Conservation (phyloP, 441 rosid species). For the Capsella rubella region DNA sequence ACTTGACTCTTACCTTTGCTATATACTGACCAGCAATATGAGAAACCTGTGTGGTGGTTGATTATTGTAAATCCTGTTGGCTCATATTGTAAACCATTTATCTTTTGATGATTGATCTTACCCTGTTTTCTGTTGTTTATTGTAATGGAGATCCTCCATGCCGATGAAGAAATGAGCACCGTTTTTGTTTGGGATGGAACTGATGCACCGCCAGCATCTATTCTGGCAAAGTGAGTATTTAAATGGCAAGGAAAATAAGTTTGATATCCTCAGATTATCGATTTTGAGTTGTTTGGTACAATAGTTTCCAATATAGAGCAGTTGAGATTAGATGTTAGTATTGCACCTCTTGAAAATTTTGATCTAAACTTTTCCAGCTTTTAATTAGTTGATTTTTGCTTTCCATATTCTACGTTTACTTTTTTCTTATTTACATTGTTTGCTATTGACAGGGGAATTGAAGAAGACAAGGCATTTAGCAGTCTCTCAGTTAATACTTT, state of each 20-base stretch:
- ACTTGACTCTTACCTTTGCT: slow-evolving; percentile 13
- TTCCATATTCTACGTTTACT: background rate
- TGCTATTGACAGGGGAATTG: slow-evolving; percentile 44
- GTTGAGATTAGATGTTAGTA: background rate
- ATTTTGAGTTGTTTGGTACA: background rate
- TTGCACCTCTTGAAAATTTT: background rate
- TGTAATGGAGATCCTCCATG: slow-evolving; percentile 65
- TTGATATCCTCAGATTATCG: background rate
- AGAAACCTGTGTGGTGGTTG: background rate
- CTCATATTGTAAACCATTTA: background rate
- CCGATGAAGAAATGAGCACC: slow-evolving; percentile 50
- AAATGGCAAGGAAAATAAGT: background rate
- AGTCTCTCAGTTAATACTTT: slow-evolving; percentile 59
- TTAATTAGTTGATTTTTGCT: background rate
- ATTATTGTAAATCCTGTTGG: background rate
- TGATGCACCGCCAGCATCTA: slow-evolving; percentile 67
- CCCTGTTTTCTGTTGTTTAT: slow-evolving; percentile 32
- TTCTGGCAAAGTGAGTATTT: slow-evolving; percentile 63
- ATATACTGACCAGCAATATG: background rate
- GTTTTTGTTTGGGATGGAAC: slow-evolving; percentile 95
- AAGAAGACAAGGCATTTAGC: slow-evolving; percentile 52
- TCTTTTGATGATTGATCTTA: slow-evolving; percentile 12
- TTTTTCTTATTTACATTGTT: slow-evolving; percentile 23
- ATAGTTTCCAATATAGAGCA: background rate
- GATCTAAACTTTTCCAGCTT: background rate